A percentile compares a stretch with the other conserved stretches of the same genome.
Evolutionary conservation across 2,329 filamentous ascomycete genomes (phyloP).

Genomic region (Sporothrix pseudoabietina): DNA sequence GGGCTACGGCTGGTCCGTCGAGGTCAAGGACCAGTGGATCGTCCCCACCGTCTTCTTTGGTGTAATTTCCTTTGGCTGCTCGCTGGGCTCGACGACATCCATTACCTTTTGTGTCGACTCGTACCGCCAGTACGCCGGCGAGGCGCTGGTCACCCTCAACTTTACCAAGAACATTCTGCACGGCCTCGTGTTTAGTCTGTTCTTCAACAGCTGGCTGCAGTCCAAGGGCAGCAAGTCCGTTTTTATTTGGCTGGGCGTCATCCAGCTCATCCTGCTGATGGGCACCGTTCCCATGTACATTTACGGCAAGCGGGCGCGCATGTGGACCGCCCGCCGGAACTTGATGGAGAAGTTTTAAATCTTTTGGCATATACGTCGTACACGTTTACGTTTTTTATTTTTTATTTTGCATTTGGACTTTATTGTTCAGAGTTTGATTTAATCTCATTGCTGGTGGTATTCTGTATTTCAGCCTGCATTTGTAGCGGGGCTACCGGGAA

Average conservation of each 20-base stretch:
- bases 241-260: slow-evolving; percentile 80
- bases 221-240: slow-evolving; percentile 73
- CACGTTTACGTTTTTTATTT: neutral
- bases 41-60: slow-evolving; percentile 94
- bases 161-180: slow-evolving; percentile 94
- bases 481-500: no score
- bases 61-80: slow-evolving; percentile 87
- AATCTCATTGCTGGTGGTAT: neutral
- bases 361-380: neutral
- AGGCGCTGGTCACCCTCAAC: slow-evolving; percentile 91
- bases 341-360: slow-evolving; percentile 26
- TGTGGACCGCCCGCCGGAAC: slow-evolving; percentile 90
- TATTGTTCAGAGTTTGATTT: neutral
- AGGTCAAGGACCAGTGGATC: slow-evolving; percentile 74
- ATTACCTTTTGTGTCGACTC: slow-evolving; percentile 95
- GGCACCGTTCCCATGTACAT: slow-evolving; percentile 90
- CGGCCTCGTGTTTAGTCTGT: slow-evolving; percentile 83
- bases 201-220: slow-evolving; percentile 83
- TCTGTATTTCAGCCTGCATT: neutral
- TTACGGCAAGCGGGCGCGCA: slow-evolving; percentile 83
- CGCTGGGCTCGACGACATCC: slow-evolving; percentile 82
- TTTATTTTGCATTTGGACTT: neutral
- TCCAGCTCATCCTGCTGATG: slow-evolving; percentile 75
- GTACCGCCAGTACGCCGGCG: slow-evolving; percentile 89
- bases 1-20: slow-evolving; percentile 92